Percentiles rank a stretch among this genome's conserved stretches.
Conservation (phyloP, 371 early-diverging fungal genomes). For the Circinella umbellata region DNA sequence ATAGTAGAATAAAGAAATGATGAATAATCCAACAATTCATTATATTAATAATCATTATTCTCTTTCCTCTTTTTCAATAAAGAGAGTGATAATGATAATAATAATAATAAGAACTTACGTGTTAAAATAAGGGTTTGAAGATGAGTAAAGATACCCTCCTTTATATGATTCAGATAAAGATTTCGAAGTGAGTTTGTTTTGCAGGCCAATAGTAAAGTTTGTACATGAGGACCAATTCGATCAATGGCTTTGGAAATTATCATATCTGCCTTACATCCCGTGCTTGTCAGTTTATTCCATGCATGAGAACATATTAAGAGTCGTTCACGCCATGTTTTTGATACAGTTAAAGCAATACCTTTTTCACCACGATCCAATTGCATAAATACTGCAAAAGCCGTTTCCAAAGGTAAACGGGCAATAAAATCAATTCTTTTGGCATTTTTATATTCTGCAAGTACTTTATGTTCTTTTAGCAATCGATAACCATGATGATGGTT, state of each 20-base stretch:
- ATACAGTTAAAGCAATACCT: not conserved
- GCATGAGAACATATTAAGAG: not conserved
- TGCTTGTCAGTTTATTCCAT: not conserved
- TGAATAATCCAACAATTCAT: too few species aligned
- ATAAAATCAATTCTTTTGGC: slow-evolving; percentile 1
- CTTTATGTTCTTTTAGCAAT: not conserved
- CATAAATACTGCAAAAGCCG: not conserved
- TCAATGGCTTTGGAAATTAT: not conserved
- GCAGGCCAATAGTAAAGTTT: not conserved
- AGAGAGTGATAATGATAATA: too few species aligned
- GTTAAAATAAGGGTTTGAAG: not conserved
- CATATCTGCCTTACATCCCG: not conserved
- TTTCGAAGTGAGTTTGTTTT: not conserved
- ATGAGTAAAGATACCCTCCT: not conserved
- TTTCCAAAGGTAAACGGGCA: slow-evolving; percentile 1
- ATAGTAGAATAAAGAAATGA: too few species aligned
- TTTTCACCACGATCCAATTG: slow-evolving; percentile 4
- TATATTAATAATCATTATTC: too few species aligned
- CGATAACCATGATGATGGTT: not conserved
- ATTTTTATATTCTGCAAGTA: not conserved
- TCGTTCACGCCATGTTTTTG: slow-evolving; percentile 1
- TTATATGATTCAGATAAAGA: slow-evolving; percentile 1
- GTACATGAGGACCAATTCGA: not conserved
- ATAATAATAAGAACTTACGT: not conserved
- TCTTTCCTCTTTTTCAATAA: too few species aligned